A percentile compares a stretch with the other conserved stretches of the same genome.
Evolutionary conservation across 164 flowering plant genomes (phyloP).

Genomic region (Berberis vulgaris): DNA sequence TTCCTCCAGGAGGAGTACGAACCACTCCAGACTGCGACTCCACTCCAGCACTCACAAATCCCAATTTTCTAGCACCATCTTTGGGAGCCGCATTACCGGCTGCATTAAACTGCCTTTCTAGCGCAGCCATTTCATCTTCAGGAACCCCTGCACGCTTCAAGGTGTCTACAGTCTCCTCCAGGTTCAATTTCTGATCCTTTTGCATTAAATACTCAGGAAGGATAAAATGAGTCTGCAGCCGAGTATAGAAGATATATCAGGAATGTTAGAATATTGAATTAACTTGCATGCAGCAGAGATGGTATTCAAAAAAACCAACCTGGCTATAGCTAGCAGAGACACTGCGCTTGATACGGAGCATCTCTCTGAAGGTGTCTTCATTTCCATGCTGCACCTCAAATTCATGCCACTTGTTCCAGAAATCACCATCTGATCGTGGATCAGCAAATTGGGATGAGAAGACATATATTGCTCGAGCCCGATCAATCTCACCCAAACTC

Average conservation of each 20-base stretch:
- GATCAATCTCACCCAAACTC: slow-evolving; percentile 86
- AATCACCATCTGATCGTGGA: slow-evolving; percentile 66
- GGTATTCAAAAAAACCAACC: slow-evolving; percentile 28
- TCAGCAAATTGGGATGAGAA: slow-evolving; percentile 79
- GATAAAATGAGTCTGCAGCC: slow-evolving; percentile 72
- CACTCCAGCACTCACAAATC: slow-evolving; percentile 93
- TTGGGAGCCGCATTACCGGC: slow-evolving; percentile 17
- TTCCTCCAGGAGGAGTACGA: slow-evolving; percentile 34
- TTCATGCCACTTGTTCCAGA: slow-evolving; percentile 84
- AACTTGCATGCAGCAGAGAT: not conserved
- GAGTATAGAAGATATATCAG: not conserved
- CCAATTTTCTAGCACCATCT: slow-evolving; percentile 40
- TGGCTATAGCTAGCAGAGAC: slow-evolving; percentile 86
- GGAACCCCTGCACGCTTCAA: slow-evolving; percentile 73
- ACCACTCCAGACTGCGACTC: slow-evolving; percentile 27
- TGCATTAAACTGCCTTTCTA: slow-evolving; percentile 62
- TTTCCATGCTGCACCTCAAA: slow-evolving; percentile 96
- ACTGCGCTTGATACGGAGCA: slow-evolving; percentile 85
- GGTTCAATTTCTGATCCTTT: slow-evolving; percentile 56
- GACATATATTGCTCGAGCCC: slow-evolving; percentile 60
- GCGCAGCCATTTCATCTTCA: slow-evolving; percentile 92
- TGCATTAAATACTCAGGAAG: slow-evolving; percentile 86
- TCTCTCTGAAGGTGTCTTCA: slow-evolving; percentile 88
- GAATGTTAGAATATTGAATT: not conserved
- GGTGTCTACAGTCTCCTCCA: slow-evolving; percentile 72